A percentile compares a stretch with the other conserved stretches of the same genome.
Conservation (phyloP, 2,329 filamentous ascomycete species). For the Cercospora sp. region DNA sequence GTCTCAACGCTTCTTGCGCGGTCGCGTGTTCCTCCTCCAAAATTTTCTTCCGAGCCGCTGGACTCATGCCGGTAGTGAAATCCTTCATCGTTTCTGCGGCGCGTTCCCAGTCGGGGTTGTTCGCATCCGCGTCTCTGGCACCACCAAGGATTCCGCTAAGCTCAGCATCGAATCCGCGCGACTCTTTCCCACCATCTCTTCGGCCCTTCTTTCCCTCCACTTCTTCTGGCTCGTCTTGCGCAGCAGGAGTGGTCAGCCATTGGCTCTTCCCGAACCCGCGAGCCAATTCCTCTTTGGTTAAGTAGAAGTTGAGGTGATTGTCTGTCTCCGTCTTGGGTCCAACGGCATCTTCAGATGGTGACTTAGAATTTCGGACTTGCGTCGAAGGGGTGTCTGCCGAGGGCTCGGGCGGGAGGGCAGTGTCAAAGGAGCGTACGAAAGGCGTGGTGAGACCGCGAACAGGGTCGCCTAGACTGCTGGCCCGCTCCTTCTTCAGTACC, state of each 20-base stretch:
- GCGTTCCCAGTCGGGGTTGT: constrained; percentile 17
- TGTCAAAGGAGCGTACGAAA: constrained; percentile 80
- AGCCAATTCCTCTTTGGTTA: constrained; percentile 67
- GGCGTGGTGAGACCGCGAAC: constrained; percentile 76
- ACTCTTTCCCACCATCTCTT: neutral
- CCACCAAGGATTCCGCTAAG: neutral
- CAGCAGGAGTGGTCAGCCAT: constrained; percentile 47
- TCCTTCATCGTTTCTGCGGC: constrained; percentile 7
- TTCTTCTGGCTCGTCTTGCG: constrained; percentile 11
- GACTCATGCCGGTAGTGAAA: constrained; percentile 40
- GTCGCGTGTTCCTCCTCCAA: constrained; percentile 48
- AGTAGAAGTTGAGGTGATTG: constrained; percentile 70
- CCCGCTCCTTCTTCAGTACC: constrained; percentile 65
- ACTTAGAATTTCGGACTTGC: constrained; percentile 15
- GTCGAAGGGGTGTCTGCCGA: constrained; percentile 28
- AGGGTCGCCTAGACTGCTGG: constrained; percentile 70
- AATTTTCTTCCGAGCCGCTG: constrained; percentile 48
- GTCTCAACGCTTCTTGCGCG: constrained; percentile 72
- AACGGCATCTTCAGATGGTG: constrained; percentile 18
- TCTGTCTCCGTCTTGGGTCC: constrained; percentile 34
- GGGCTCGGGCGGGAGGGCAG: constrained; percentile 47
- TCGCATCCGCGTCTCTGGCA: neutral
- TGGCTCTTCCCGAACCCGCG: constrained; percentile 67
- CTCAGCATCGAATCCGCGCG: neutral
- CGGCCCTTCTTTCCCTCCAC: neutral